Conservation (phyloP, 768 basidiomycete species). For the Mrakia gelida region DNA sequence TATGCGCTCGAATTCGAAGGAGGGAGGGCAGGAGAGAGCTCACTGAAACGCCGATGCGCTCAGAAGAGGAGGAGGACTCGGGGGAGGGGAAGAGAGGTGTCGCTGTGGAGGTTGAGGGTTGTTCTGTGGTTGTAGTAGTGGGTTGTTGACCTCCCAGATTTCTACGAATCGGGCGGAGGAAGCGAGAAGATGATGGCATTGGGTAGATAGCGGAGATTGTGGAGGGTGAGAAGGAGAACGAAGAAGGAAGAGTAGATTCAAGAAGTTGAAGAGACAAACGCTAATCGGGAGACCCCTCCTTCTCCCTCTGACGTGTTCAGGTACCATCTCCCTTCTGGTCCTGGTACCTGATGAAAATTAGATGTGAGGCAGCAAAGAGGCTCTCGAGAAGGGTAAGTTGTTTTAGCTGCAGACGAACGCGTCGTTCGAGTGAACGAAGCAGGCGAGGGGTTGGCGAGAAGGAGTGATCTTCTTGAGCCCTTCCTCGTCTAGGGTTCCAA, state of each 20-base stretch:
- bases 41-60: not conserved
- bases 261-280: not conserved
- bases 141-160: not conserved
- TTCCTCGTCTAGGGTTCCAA: too few species aligned
- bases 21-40: not conserved
- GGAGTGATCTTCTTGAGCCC: not conserved
- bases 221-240: not conserved
- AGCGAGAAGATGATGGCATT: not conserved
- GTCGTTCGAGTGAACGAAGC: too few species aligned
- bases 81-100: not conserved
- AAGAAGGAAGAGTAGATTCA: not conserved
- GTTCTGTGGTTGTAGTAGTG: not conserved
- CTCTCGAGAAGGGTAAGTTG: too few species aligned
- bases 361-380: too few species aligned
- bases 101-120: not conserved
- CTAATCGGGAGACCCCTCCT: not conserved
- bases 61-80: not conserved
- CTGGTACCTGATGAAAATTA: too few species aligned
- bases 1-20: not conserved
- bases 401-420: too few species aligned
- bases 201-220: not conserved
- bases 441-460: too few species aligned
- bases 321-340: too few species aligned
- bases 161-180: not conserved
- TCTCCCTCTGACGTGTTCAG: too few species aligned